These are phyloP conservation scores for Metschnikowia baotianmanensis DNA, from an alignment of 805 yeast genomes.

Conservation along the genomic window DNA sequence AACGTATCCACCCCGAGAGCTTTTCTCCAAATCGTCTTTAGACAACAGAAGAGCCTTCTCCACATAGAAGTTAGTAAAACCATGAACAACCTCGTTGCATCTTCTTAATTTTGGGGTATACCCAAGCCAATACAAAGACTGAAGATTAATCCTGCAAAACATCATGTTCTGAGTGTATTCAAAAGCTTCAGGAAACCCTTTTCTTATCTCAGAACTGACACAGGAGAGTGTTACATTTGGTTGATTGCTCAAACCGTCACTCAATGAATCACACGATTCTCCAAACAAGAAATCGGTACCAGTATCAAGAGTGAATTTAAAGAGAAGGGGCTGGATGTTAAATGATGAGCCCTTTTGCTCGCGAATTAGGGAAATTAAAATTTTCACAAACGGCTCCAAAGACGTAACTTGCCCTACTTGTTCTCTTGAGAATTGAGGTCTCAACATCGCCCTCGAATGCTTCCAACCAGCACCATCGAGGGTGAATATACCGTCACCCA, in stretches of 20 bases:
- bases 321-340: constrained; percentile 17
- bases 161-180: constrained; percentile 11
- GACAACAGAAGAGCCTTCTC: constrained; percentile 24
- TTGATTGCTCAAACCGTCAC: not conserved
- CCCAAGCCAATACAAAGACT: constrained; percentile 8
- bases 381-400: constrained; percentile 32
- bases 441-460: constrained; percentile 34
- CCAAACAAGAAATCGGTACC: constrained; percentile 19
- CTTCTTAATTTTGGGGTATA: constrained; percentile 2
- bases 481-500: constrained; percentile 41
- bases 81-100: constrained; percentile 8
- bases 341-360: constrained; percentile 11
- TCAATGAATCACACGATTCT: constrained; percentile 9
- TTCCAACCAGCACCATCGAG: constrained; percentile 41
- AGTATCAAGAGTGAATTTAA: constrained; percentile 17
- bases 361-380: constrained; percentile 25
- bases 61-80: constrained; percentile 32
- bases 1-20: constrained; percentile 7
- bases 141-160: constrained; percentile 14
- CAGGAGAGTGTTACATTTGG: no score
- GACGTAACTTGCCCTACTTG: constrained; percentile 35
- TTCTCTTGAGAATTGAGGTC: constrained; percentile 41
- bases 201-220: constrained; percentile 1
- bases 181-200: constrained; percentile 13
- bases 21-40: constrained; percentile 9